Base-by-base conservation (phyloP, 2,329 filamentous ascomycete species). In the Trichoderma hamatum region DNA sequence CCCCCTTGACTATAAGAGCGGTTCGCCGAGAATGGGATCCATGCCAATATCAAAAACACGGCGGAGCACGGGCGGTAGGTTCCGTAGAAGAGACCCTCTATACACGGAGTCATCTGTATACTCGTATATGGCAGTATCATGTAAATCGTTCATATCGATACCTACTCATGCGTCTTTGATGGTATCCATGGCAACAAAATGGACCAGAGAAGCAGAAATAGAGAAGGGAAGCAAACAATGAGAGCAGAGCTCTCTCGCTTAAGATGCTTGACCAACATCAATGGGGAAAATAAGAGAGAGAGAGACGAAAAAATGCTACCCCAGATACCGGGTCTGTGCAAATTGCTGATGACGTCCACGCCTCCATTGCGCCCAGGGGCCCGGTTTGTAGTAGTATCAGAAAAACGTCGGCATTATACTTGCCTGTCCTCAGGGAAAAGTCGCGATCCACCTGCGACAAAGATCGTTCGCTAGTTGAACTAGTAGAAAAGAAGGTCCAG, bases 311-410 rank as follows among this genome's bases (percentile, higher is more conserved):
- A 59, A 26, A 10, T 24, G 36, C 21, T 66, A 58, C 52, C 63
- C 63, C 63, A 46, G 63, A 67, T 67, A 30, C 36, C 39, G 63
- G 63, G 54, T 51, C 63, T 34, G 54, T 30, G 63, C 63, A 67
- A 67, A 67, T 67, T 67, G 63, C 63, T 34, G 30, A 67, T 67
- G 63, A 67, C 63, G 63, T 67, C 39, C 34, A 66, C 13, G 54
- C 52, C 36, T 58, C 52, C 16, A 34, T 34, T 21, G 28, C 2
- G 63, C 43, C 63, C 63, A 67, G 63, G 60, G 63, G 54, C 36
- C 62, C 14, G 52, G 34, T 36, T 30, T n/a, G n/a, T n/a, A n/a
- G n/a, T n/a, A n/a, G 51, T 56, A 65, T 46, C 51, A 49, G 56
- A 49, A 58, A 58, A 43, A n/a, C 9, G n/a, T 58, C 56, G 63